Evolutionary conservation across 2,329 filamentous ascomycete species (phyloP).

Genomic region (Fusarium decemcellulare): DNA sequence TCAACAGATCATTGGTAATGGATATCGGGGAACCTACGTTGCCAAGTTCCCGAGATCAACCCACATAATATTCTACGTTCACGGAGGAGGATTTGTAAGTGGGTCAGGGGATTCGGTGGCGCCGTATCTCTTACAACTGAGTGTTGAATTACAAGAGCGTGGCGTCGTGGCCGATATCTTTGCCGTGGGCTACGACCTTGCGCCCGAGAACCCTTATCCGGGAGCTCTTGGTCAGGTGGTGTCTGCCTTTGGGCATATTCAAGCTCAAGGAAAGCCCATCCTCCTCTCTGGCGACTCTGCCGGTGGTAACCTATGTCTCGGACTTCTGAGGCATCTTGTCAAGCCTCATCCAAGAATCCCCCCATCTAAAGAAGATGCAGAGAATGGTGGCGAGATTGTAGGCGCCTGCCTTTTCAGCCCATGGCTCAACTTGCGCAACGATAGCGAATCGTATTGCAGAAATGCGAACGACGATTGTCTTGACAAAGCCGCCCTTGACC

Average conservation of each 20-base stretch:
- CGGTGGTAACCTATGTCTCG: conserved; percentile 2
- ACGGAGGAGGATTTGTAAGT: conserved; percentile 10
- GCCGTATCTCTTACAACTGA: neutral
- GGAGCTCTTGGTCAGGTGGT: neutral
- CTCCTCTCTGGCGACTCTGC: conserved; percentile 5
- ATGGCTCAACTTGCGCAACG: conserved; percentile 1
- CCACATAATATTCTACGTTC: conserved; percentile 1
- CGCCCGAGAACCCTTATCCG: conserved; percentile 11
- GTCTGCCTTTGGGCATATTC: neutral
- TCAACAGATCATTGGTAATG: too few species aligned
- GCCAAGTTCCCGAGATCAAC: neutral
- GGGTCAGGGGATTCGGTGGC: neutral
- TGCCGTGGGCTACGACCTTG: conserved; percentile 5
- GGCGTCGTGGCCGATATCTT: neutral
- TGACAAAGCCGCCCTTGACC: neutral
- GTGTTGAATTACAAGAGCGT: neutral
- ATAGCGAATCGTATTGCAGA: neutral
- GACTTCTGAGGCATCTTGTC: conserved; percentile 1
- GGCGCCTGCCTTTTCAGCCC: neutral
- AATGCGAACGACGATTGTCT: neutral
- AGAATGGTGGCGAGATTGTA: neutral
- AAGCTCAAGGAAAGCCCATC: neutral
- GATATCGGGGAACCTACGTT: neutral
- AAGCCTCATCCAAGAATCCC: conserved; percentile 4
- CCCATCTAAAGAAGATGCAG: neutral